Evolutionary conservation across 768 basidiomycete genomes (phyloP).

Genomic region (Suillus bovinus): DNA sequence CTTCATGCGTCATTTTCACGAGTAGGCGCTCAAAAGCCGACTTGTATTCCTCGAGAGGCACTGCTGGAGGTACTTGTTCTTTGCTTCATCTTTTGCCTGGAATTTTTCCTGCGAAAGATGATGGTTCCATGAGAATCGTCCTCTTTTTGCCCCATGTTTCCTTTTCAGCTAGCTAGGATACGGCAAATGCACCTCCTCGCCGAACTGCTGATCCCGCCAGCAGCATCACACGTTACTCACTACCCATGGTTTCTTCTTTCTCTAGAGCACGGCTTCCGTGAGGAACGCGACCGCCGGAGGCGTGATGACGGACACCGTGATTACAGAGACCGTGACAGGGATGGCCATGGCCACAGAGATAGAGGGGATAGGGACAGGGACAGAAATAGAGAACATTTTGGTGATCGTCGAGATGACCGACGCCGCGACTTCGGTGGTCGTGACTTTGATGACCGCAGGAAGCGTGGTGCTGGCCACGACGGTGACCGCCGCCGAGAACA

Average conservation of each 20-base stretch:
- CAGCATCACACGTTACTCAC: constrained; percentile 53
- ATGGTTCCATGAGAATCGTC: constrained; percentile 48
- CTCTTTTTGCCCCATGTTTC: constrained; percentile 44
- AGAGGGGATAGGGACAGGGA: constrained; percentile 33
- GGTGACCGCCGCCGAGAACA: constrained; percentile 52
- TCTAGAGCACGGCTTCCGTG: constrained; percentile 62
- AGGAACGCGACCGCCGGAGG: constrained; percentile 65
- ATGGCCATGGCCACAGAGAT: constrained; percentile 38
- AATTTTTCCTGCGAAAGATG: constrained; percentile 45
- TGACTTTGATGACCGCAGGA: constrained; percentile 47
- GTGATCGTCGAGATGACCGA: constrained; percentile 47
- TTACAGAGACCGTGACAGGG: constrained; percentile 46
- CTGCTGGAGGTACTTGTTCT: constrained; percentile 35
- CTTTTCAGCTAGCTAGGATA: constrained; percentile 68
- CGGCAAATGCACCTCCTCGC: constrained; percentile 38
- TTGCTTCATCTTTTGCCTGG: constrained; percentile 34
- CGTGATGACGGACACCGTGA: constrained; percentile 60
- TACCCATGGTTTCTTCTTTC: constrained; percentile 42
- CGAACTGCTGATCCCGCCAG: constrained; percentile 42
- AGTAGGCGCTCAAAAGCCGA: constrained; percentile 26
- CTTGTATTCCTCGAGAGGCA: constrained; percentile 33
- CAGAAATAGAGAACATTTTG: constrained; percentile 37
- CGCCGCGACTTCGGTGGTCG: constrained; percentile 51
- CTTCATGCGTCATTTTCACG: constrained; percentile 25
- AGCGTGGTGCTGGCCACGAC: constrained; percentile 42